These are phyloP conservation scores for Singerocomus inundabilis DNA, from an alignment of 1,284 basidiomycete species.

Conservation along the genomic window DNA sequence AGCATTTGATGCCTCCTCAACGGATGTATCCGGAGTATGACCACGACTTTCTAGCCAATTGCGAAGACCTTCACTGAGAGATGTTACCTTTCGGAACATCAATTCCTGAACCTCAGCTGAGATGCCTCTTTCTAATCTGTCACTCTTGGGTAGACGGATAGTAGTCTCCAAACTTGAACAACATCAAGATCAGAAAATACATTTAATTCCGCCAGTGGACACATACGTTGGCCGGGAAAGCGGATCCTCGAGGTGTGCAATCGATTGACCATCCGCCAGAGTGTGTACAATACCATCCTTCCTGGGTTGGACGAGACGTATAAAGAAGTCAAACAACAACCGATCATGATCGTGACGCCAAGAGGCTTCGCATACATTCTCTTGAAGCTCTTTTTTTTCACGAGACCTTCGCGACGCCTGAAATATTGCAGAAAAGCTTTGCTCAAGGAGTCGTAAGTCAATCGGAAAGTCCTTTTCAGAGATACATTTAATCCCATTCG, in stretches of 20 bases:
- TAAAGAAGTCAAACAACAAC: conserved; percentile 11
- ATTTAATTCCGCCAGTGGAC: not conserved
- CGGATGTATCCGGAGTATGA: no score
- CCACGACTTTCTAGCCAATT: not conserved
- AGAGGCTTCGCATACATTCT: not conserved
- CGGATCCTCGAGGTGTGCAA: conserved; percentile 4
- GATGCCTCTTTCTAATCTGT: no score
- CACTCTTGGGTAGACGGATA: conserved; percentile 4
- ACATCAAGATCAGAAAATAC: not conserved
- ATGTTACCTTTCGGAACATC: no score
- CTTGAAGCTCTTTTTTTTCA: conserved; percentile 2
- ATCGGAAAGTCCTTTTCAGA: conserved; percentile 2
- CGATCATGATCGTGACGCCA: conserved; percentile 16
- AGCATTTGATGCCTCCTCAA: no score
- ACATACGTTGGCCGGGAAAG: conserved; percentile 9
- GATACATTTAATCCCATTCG: not conserved
- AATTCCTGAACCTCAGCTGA: not conserved
- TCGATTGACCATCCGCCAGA: not conserved
- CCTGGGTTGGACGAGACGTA: conserved; percentile 1
- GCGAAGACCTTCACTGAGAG: no score
- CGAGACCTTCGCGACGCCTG: conserved; percentile 9
- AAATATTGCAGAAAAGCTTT: conserved; percentile 11
- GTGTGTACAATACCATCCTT: not conserved
- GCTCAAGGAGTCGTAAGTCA: conserved; percentile 5
- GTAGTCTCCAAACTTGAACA: conserved; percentile 6